Percentiles rank a stretch among this genome's conserved stretches.
Conservation (phyloP, 2,329 filamentous ascomycete species). For the Keithomyces neogunnii region DNA sequence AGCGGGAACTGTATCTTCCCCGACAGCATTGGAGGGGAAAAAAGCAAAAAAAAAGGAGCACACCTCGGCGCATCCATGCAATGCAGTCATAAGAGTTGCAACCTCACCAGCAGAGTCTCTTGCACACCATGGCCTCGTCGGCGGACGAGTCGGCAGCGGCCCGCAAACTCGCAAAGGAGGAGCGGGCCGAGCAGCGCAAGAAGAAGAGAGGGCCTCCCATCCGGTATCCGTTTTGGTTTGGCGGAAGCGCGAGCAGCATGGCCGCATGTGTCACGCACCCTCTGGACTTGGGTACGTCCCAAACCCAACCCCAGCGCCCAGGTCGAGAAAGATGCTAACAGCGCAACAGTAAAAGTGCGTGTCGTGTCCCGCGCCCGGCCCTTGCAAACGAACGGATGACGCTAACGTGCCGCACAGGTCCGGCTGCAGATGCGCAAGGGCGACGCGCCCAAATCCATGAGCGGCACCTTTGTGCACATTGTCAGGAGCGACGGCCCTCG, state of each 20-base stretch:
- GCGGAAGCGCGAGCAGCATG: conserved; percentile 86
- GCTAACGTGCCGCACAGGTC: conserved; percentile 45
- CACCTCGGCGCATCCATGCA: background rate
- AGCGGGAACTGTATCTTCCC: background rate
- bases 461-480: conserved; percentile 78
- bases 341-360: conserved; percentile 9
- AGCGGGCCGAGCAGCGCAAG: conserved; percentile 13
- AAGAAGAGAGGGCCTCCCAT: conserved; percentile 31
- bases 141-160: conserved; percentile 4
- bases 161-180: conserved; percentile 8
- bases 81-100: background rate
- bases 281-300: conserved; percentile 70
- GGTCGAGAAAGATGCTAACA: background rate
- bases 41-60: background rate
- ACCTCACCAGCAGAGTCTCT: background rate
- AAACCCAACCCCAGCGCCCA: too few relatives aligned
- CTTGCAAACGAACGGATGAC: background rate
- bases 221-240: conserved; percentile 88
- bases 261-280: conserved; percentile 90
- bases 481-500: conserved; percentile 64
- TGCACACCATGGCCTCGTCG: conserved; percentile 12
- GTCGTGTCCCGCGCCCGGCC: background rate
- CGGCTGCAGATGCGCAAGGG: conserved; percentile 77
- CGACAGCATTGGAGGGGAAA: background rate
- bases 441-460: conserved; percentile 71